Evolutionary conservation across 495 filamentous ascomycete genomes (phyloP).

Genomic region (Xylaria castorea): DNA sequence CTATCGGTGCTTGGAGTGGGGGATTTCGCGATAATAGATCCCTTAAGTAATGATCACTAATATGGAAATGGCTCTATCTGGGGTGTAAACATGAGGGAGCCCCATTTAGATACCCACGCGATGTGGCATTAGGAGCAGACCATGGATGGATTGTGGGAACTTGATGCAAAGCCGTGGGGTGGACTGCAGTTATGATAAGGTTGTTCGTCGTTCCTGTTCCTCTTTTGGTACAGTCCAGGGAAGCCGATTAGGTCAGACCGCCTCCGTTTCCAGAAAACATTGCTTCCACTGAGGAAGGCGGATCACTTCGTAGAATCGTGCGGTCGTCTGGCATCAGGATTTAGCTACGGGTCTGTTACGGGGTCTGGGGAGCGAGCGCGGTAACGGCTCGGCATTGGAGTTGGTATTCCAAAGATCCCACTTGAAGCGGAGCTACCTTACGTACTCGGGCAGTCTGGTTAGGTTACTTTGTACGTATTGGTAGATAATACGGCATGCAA

Average conservation of each 20-base stretch:
- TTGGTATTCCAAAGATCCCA: background rate
- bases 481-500: conserved; percentile 7
- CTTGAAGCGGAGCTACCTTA: conserved; percentile 13
- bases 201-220: conserved; percentile 5
- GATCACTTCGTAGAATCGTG: background rate
- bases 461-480: background rate
- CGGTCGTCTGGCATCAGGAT: background rate
- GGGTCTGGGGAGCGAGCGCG: background rate
- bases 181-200: conserved; percentile 20
- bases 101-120: conserved; percentile 16
- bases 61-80: conserved; percentile 1
- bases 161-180: conserved; percentile 18
- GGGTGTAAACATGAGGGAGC: background rate
- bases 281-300: conserved; percentile 4
- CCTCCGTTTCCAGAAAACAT: conserved; percentile 7
- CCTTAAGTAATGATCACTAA: conserved; percentile 14
- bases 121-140: conserved; percentile 8
- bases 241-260: conserved; percentile 24
- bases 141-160: conserved; percentile 9
- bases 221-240: background rate
- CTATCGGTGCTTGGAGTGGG: background rate
- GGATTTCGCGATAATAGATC: background rate
- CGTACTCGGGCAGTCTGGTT: background rate
- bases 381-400: conserved; percentile 1
- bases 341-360: background rate